A percentile compares a stretch with the other conserved stretches of the same genome.
These are phyloP conservation scores for Zelopaecilomyces penicillatus DNA, from an alignment of 2,329 filamentous ascomycete species.

Conservation along the genomic window DNA sequence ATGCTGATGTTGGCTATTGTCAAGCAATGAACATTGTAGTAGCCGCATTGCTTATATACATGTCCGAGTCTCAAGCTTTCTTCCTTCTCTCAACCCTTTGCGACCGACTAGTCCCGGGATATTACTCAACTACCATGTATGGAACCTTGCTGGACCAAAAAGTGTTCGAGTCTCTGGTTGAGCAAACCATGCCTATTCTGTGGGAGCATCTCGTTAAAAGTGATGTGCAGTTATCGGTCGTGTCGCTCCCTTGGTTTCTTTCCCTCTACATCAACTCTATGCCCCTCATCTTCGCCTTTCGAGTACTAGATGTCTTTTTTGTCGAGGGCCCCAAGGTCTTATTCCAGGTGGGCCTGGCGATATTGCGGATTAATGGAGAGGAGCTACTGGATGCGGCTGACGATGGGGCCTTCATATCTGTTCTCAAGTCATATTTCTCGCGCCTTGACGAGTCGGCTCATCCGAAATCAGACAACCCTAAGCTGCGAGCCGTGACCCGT, in stretches of 20 bases:
- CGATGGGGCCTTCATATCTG: constrained; percentile 93
- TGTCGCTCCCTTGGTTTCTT: constrained; percentile 95
- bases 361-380: constrained; percentile 92
- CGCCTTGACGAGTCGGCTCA: constrained; percentile 92
- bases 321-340: constrained; percentile 94
- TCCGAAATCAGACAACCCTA: constrained; percentile 89
- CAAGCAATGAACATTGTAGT: constrained; percentile 99
- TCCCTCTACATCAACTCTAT: constrained; percentile 99
- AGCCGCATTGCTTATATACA: constrained; percentile 95
- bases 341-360: constrained; percentile 95
- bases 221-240: constrained; percentile 93
- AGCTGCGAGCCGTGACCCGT: constrained; percentile 83
- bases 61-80: constrained; percentile 93
- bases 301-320: constrained; percentile 96
- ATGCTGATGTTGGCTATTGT: constrained; percentile 93
- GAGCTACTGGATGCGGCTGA: constrained; percentile 88
- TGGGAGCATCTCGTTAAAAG: constrained; percentile 98
- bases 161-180: constrained; percentile 95
- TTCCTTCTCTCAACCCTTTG: constrained; percentile 87
- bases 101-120: constrained; percentile 86
- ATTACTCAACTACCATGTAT: constrained; percentile 99
- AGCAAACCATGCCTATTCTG: constrained; percentile 95
- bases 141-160: constrained; percentile 93
- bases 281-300: constrained; percentile 94
- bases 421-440: constrained; percentile 90